Percentiles rank a stretch among this genome's conserved stretches.
phyloP scores from a whole-genome alignment of 2,329 filamentous ascomycete genomes.

The Thelonectria olida region DNA sequence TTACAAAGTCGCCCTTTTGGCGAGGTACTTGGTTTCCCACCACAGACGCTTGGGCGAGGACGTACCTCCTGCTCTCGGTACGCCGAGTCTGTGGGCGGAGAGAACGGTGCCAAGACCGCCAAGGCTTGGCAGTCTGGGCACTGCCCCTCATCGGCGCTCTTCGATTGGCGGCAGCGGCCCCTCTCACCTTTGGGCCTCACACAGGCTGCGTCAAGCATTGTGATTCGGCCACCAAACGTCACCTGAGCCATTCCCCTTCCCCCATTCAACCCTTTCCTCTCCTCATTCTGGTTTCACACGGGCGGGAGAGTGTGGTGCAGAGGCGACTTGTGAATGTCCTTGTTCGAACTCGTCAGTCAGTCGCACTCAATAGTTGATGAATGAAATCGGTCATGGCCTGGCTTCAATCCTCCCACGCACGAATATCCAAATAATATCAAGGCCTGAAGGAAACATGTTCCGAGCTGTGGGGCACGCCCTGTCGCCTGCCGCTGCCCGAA shows the following conservation, averaged over 20 bases:
- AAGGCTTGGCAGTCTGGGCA: conserved; percentile 53
- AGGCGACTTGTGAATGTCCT: no score
- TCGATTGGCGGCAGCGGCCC: conserved; percentile 45
- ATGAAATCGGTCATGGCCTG: no score
- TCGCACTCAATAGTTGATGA: no score
- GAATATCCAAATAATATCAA: no score
- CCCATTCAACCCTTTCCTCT: conserved; percentile 5
- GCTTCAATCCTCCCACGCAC: no score
- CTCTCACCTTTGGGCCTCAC: conserved; percentile 37
- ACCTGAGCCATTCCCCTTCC: conserved; percentile 36
- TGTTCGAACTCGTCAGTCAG: no score
- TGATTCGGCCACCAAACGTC: conserved; percentile 39
- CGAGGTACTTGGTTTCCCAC: no score
- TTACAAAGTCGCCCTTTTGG: no score
- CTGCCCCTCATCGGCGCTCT: conserved; percentile 42
- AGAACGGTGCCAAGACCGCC: conserved; percentile 47
- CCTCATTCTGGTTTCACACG: background rate
- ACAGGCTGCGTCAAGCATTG: conserved; percentile 42
- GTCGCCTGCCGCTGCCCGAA: conserved; percentile 8
- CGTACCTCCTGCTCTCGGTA: conserved; percentile 32
- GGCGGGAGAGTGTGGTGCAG: background rate
- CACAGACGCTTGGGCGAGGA: accelerated
- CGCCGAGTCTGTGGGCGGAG: conserved; percentile 38
- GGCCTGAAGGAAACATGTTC: conserved; percentile 7
- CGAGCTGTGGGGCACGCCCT: conserved; percentile 8